Base-by-base conservation (phyloP, 148 eudicot genomes). In the Silene conica region DNA sequence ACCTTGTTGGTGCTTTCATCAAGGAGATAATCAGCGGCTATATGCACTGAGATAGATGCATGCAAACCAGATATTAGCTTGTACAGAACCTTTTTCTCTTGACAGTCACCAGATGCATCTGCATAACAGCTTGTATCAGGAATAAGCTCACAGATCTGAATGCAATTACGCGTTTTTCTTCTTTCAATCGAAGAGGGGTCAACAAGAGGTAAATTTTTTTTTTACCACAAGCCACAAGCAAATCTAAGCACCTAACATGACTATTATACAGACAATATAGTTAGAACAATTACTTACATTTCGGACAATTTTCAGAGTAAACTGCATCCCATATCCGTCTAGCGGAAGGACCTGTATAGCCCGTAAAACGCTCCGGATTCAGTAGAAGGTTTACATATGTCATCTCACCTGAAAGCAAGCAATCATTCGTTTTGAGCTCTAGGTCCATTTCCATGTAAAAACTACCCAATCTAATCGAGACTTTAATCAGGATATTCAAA, bases 311-410 rank as follows among this genome's bases (percentile, higher is more conserved):
- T 84, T 95, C 99, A 22, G 97, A 83, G 84, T 95, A 92, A 55
- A 95, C 60, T 64, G 99, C 94, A 46, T 95, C 99, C 99, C 99
- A 95, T 73, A 92, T 95, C 83, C 99, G 85, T 73, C 96, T 78
- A 14, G 99, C 99, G 41, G 97, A 95, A 43, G 97, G 90, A 69
- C 99, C 97, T 25, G 83, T 88, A 76, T 90, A 92, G 72, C 99
- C 96, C 0, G 99, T 92, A 76, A 83, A 89, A 38, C 96, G 89
- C 80, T 95, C 99, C 4, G 94, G 94, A 81, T 95, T 95, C 80
- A 95, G 76, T 77, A 52, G 92, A 48, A 95, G 94, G 75, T 95
- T 95, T 57, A 92, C 97, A 83, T 92, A 95, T 15, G 99, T 90
- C 99, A 95, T 92, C 84, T 90, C 99, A 78, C 87, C 99, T 95